Evolutionary conservation across 768 basidiomycete species (phyloP).

Genomic region (Astraeus odoratus): DNA sequence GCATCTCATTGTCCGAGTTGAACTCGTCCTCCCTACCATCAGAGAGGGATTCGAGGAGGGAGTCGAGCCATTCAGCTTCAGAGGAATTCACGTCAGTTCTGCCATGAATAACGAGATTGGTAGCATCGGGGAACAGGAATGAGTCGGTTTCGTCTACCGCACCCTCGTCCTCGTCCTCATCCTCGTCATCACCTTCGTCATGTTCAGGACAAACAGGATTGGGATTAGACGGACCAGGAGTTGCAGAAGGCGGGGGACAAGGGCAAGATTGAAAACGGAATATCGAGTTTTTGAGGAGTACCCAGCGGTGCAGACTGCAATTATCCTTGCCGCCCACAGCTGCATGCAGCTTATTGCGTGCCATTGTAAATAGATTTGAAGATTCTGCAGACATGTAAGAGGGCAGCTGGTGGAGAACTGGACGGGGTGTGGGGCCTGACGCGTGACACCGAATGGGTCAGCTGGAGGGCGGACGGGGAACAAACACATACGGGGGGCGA

Average conservation of each 20-base stretch:
- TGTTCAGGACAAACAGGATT: conserved; percentile 25
- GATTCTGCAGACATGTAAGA: conserved; percentile 41
- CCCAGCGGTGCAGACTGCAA: conserved; percentile 80
- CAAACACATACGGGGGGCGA: conserved; percentile 14
- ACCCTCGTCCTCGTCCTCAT: conserved; percentile 41
- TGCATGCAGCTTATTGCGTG: conserved; percentile 68
- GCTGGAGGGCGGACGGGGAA: background rate
- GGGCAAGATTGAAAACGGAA: conserved; percentile 48
- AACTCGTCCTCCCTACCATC: conserved; percentile 67
- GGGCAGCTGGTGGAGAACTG: conserved; percentile 9
- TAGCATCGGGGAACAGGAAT: conserved; percentile 79
- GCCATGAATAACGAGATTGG: conserved; percentile 39
- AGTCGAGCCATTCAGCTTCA: conserved; percentile 80
- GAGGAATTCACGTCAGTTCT: conserved; percentile 36
- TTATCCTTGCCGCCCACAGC: conserved; percentile 57
- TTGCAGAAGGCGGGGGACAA: conserved; percentile 27
- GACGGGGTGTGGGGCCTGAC: conserved; percentile 13
- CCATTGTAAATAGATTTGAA: conserved; percentile 50
- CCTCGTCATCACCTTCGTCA: conserved; percentile 43
- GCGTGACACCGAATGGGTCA: conserved; percentile 4
- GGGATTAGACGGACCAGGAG: conserved; percentile 14
- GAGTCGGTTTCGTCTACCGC: conserved; percentile 45
- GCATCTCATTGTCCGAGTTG: conserved; percentile 37
- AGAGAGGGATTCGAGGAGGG: conserved; percentile 64
- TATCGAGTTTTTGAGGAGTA: conserved; percentile 81